Conservation (phyloP, 805 yeast genomes). For the Zygosaccharomyces lentus region DNA sequence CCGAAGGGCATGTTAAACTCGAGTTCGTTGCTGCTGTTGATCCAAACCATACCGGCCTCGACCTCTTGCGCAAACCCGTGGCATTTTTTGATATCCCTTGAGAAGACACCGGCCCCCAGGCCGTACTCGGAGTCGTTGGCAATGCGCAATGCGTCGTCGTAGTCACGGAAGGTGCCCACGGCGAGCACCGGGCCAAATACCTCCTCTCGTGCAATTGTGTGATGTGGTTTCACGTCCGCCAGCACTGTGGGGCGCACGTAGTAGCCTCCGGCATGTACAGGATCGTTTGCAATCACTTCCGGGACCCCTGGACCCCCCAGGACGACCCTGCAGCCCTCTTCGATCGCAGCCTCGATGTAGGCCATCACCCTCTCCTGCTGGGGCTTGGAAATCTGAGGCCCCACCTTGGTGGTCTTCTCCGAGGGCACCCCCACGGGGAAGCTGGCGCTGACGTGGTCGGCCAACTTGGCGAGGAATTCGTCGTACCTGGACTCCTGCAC, state of each 20-base stretch:
- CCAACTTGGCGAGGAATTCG: conserved; percentile 42
- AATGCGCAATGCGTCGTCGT: conserved; percentile 41
- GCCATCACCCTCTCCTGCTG: conserved; percentile 46
- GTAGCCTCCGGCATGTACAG: conserved; percentile 29
- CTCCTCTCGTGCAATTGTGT: conserved; percentile 45
- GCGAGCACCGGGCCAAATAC: conserved; percentile 52
- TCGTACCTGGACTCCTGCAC: conserved; percentile 54
- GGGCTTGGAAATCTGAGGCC: conserved; percentile 52
- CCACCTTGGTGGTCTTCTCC: conserved; percentile 41
- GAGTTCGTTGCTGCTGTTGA: conserved; percentile 55
- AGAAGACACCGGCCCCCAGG: conserved; percentile 45
- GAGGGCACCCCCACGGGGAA: conserved; percentile 45
- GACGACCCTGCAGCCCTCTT: conserved; percentile 49
- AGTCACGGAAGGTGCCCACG: conserved; percentile 41
- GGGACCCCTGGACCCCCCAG: conserved; percentile 42
- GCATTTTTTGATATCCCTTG: conserved; percentile 38
- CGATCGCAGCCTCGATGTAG: conserved; percentile 46
- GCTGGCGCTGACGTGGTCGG: conserved; percentile 33
- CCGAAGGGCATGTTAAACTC: conserved; percentile 62
- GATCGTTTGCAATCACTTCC: conserved; percentile 20
- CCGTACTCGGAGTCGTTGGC: conserved; percentile 46
- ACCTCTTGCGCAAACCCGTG: conserved; percentile 40
- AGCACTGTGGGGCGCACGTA: conserved; percentile 47
- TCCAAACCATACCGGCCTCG: conserved; percentile 51
- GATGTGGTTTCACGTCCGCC: conserved; percentile 40